These are phyloP conservation scores for Dothiorella sarmentorum DNA, from an alignment of 2,329 filamentous ascomycete species.

Conservation along the genomic window DNA sequence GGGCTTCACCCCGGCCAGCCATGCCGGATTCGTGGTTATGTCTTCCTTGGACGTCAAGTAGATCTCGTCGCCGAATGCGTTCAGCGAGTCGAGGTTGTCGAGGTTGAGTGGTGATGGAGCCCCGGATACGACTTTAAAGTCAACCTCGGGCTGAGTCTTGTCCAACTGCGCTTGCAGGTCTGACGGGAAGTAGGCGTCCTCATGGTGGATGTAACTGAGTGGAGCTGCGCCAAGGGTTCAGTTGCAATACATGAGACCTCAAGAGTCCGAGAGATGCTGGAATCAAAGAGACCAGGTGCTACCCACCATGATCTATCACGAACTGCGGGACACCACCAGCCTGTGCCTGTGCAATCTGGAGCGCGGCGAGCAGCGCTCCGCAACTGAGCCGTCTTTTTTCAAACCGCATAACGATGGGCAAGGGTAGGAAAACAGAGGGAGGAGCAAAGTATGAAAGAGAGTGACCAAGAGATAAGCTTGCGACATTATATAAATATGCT, in stretches of 20 bases:
- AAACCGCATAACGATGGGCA: slow-evolving; percentile 4
- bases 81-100: slow-evolving; percentile 44
- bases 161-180: slow-evolving; percentile 42
- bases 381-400: neutral
- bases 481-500: neutral
- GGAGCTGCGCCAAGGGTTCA: slow-evolving; percentile 32
- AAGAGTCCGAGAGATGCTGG: neutral
- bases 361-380: neutral
- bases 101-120: slow-evolving; percentile 39
- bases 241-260: neutral
- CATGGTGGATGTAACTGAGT: slow-evolving; percentile 43
- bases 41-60: slow-evolving; percentile 47
- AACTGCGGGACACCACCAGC: slow-evolving; percentile 32
- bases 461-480: too few species aligned
- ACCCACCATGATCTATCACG: slow-evolving; percentile 38
- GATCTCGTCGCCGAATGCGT: slow-evolving; percentile 32
- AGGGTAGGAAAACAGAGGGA: neutral
- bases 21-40: slow-evolving; percentile 39
- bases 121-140: slow-evolving; percentile 32
- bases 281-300: too few species aligned
- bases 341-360: neutral
- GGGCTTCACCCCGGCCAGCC: slow-evolving; percentile 53
- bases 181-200: slow-evolving; percentile 43
- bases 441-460: too few species aligned
- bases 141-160: slow-evolving; percentile 39